Evolutionary conservation across 2,329 filamentous ascomycete genomes (phyloP).

Genomic region (Parascedosporium putredinis): DNA sequence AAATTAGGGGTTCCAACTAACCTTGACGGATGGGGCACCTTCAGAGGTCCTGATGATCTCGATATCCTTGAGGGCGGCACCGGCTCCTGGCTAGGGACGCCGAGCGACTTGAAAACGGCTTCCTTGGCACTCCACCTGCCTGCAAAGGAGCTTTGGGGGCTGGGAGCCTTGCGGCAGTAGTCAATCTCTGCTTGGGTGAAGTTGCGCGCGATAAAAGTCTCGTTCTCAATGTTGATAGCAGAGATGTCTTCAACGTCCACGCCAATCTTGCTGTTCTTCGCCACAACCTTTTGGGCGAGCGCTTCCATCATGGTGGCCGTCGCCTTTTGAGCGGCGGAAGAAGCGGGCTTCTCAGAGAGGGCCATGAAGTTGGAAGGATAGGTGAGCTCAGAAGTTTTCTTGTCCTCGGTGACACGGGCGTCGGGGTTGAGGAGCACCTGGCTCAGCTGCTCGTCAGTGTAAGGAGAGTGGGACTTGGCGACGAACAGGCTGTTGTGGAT

Average conservation of each 20-base stretch:
- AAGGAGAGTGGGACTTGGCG: conserved; percentile 84
- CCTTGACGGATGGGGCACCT: conserved; percentile 74
- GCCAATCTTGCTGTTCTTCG: conserved; percentile 54
- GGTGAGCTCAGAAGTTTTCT: conserved; percentile 70
- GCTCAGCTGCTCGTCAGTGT: conserved; percentile 76
- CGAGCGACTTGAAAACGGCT: conserved; percentile 94
- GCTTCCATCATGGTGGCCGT: conserved; percentile 69
- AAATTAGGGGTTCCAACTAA: conserved; percentile 24
- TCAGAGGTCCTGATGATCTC: conserved; percentile 75
- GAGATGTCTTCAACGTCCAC: conserved; percentile 88
- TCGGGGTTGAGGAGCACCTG: conserved; percentile 90
- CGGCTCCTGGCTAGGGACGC: conserved; percentile 79
- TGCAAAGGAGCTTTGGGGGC: conserved; percentile 81
- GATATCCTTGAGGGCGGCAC: conserved; percentile 86
- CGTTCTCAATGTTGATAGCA: conserved; percentile 84
- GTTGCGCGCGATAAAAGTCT: conserved; percentile 89
- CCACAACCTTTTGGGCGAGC: conserved; percentile 52
- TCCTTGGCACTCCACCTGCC: conserved; percentile 97
- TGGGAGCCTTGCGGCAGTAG: conserved; percentile 74
- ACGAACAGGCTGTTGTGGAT: conserved; percentile 98
- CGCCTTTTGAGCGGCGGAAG: conserved; percentile 42
- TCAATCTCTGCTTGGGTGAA: conserved; percentile 76
- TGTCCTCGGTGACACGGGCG: conserved; percentile 73
- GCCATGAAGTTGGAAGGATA: conserved; percentile 64
- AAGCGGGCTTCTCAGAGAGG: conserved; percentile 45